Percentiles rank a stretch among this genome's conserved stretches.
These are phyloP conservation scores for Polysphondylium violaceum DNA, from an alignment of 78 protist genomes.

Conservation along the genomic window DNA sequence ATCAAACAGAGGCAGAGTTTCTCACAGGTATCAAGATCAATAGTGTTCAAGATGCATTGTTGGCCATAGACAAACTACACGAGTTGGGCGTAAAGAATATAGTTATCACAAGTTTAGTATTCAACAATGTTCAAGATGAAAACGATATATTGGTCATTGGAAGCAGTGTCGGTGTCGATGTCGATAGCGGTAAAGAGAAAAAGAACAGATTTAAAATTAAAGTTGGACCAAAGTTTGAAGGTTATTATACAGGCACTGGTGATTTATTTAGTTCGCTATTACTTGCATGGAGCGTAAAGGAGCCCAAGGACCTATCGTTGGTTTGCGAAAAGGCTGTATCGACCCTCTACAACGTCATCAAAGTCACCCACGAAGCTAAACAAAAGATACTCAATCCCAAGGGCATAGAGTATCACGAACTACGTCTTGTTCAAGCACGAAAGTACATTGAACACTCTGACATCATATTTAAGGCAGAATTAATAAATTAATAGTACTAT, in stretches of 20 bases:
- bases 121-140: not conserved
- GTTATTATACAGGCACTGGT: conserved; percentile 90
- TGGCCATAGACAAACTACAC: conserved; percentile 78
- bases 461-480: conserved; percentile 26
- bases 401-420: conserved; percentile 21
- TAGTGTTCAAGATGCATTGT: conserved; percentile 40
- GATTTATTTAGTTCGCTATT: conserved; percentile 83
- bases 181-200: not conserved
- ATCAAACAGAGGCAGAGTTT: conserved; percentile 88
- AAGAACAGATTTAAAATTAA: conserved; percentile 19
- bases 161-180: conserved; percentile 12
- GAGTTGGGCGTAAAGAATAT: conserved; percentile 70
- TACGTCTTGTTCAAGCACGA: conserved; percentile 38
- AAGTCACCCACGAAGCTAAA: conserved; percentile 40
- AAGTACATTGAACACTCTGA: conserved; percentile 35
- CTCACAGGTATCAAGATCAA: conserved; percentile 68
- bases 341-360: conserved; percentile 35
- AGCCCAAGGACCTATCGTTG: conserved; percentile 4
- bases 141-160: conserved; percentile 62
- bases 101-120: conserved; percentile 72
- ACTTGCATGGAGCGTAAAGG: conserved; percentile 65
- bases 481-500: not conserved
- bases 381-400: not conserved
- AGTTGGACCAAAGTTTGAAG: conserved; percentile 37
- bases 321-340: conserved; percentile 60